Evolutionary conservation across 2,329 filamentous ascomycete species (phyloP).

Genomic region (Ophiostoma ips): DNA sequence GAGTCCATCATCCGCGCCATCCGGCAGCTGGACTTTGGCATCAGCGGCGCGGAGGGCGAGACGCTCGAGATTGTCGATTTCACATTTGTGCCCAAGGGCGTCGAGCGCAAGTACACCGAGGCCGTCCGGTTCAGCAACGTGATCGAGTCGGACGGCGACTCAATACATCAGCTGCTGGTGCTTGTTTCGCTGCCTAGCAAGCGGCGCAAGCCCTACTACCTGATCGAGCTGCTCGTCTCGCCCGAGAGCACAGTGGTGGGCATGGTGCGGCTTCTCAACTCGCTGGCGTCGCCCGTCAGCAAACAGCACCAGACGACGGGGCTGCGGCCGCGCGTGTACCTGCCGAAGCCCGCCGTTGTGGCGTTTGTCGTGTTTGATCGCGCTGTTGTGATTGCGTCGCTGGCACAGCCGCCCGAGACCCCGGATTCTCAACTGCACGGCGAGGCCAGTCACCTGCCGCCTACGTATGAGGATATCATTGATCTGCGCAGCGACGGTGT

Average conservation of each 20-base stretch:
- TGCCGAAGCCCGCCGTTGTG: slow-evolving; percentile 66
- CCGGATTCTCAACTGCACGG: slow-evolving; percentile 64
- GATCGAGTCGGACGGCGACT: slow-evolving; percentile 34
- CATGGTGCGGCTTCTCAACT: slow-evolving; percentile 53
- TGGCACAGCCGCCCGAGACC: slow-evolving; percentile 51
- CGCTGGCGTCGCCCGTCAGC: slow-evolving; percentile 37
- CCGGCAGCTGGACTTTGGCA: slow-evolving; percentile 36
- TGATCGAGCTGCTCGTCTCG: slow-evolving; percentile 57
- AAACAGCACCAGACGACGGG: slow-evolving; percentile 24
- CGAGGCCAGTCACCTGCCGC: slow-evolving; percentile 45
- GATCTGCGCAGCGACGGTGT: slow-evolving; percentile 56
- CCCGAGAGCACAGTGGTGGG: slow-evolving; percentile 39
- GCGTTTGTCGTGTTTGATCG: slow-evolving; percentile 72
- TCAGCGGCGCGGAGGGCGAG: slow-evolving; percentile 35
- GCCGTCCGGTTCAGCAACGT: slow-evolving; percentile 38
- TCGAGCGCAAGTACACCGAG: slow-evolving; percentile 35
- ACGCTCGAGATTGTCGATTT: slow-evolving; percentile 70
- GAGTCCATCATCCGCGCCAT: slow-evolving; percentile 50
- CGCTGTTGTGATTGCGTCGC: slow-evolving; percentile 63
- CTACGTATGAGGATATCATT: slow-evolving; percentile 74
- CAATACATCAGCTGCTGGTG: slow-evolving; percentile 44
- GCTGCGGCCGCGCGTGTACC: slow-evolving; percentile 49
- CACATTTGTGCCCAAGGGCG: slow-evolving; percentile 45
- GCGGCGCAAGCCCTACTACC: slow-evolving; percentile 48
- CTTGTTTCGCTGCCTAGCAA: slow-evolving; percentile 43